phyloP scores from a whole-genome alignment of 805 yeast species.

The Sungouiozyma intestinalis region DNA sequence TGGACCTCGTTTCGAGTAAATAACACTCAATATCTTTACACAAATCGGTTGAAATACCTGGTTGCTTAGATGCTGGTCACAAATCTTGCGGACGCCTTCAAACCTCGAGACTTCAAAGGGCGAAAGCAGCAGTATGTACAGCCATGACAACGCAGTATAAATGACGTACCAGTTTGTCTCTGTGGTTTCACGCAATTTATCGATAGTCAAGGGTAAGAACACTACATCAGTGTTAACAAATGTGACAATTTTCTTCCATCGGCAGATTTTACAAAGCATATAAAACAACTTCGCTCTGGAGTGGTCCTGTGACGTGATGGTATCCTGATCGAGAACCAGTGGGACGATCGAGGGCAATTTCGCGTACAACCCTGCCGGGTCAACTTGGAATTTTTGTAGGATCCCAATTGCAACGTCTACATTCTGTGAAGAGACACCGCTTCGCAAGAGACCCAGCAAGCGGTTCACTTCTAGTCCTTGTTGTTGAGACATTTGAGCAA shows the following conservation, averaged over 20 bases:
- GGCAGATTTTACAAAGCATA: conserved; percentile 52
- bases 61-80: conserved; percentile 30
- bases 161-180: conserved; percentile 34
- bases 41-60: conserved; percentile 33
- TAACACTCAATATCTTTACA: conserved; percentile 10
- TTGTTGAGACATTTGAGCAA: too few relatives aligned
- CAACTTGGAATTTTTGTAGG: conserved; percentile 21
- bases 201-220: conserved; percentile 33
- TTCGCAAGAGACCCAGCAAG: neutral
- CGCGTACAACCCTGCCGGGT: conserved; percentile 13
- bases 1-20: neutral
- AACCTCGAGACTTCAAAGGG: conserved; percentile 54
- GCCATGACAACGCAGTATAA: conserved; percentile 56
- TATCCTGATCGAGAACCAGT: neutral
- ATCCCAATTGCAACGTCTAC: conserved; percentile 2
- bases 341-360: conserved; percentile 5
- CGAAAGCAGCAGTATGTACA: conserved; percentile 53
- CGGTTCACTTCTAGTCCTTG: neutral
- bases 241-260: conserved; percentile 48
- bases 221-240: conserved; percentile 52
- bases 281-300: conserved; percentile 35
- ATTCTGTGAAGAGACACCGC: neutral
- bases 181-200: conserved; percentile 10
- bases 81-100: conserved; percentile 30
- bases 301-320: neutral